phyloP scores from a whole-genome alignment of 495 filamentous ascomycete genomes.

The Aspergillus diversus region DNA sequence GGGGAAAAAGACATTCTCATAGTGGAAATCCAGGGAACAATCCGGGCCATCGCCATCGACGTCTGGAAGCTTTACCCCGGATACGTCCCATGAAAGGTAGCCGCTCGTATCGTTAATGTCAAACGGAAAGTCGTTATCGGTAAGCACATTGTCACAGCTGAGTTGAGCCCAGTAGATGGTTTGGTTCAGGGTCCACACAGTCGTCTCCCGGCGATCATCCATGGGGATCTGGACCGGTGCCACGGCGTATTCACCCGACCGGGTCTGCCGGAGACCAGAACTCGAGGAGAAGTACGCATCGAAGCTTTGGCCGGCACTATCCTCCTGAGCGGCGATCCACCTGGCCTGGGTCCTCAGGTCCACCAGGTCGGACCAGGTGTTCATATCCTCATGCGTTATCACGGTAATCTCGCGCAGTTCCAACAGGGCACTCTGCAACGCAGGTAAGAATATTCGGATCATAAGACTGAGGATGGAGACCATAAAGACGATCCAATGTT shows the following conservation, averaged over 20 bases:
- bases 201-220: conserved; percentile 26
- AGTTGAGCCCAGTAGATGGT: conserved; percentile 44
- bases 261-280: conserved; percentile 29
- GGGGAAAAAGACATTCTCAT: conserved; percentile 37
- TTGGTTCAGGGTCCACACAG: conserved; percentile 42
- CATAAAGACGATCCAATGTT: conserved; percentile 42
- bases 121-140: conserved; percentile 30
- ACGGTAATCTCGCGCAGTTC: conserved; percentile 40
- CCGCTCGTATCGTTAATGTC: conserved; percentile 26
- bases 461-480: conserved; percentile 41
- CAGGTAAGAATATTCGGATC: conserved; percentile 44
- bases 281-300: conserved; percentile 30
- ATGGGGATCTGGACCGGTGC: conserved; percentile 42
- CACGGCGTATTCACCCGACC: conserved; percentile 39
- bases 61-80: conserved; percentile 30
- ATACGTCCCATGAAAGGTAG: conserved; percentile 38
- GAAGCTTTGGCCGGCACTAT: conserved; percentile 29
- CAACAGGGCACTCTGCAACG: conserved; percentile 41
- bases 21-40: conserved; percentile 40
- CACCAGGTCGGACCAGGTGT: conserved; percentile 40
- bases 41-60: conserved; percentile 18
- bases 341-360: conserved; percentile 36
- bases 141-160: conserved; percentile 29
- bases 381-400: conserved; percentile 29
- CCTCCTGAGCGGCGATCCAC: conserved; percentile 42